Evolutionary conservation across 1,284 basidiomycete species (phyloP), one percentile per base, ranked within the genome.

Genomic region (Melampsora americana): DNA sequence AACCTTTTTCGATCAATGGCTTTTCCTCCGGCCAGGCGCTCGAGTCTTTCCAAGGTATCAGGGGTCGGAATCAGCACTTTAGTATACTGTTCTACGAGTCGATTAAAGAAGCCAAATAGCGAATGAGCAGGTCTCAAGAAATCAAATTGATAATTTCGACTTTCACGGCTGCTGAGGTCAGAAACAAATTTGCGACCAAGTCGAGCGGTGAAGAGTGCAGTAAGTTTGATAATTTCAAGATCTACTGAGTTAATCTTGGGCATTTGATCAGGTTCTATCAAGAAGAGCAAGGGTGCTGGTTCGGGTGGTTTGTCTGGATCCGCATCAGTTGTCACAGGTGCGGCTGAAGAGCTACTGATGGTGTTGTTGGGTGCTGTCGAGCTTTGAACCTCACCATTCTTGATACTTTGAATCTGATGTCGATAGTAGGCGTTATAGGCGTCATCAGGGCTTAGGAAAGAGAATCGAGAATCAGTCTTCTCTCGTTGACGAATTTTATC

Each of bases 401-500:
- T 84, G 78, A 92, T 87, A 81, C 88, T 88, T 70, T 92, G 90
- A 84, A 94, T 88, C 82, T 90, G 89, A 85, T 94, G 89, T 81
- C 90, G 89, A 83, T 98, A 98, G 85, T 98, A 97, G 78, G 91
- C 91, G 89, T 97, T 92, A 85, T 95, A 98, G 80, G 95, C 92
- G 86, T 98, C 95, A 76, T 89, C 89, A 68, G 83, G 82, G 85
- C 94, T 93, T 83, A 98, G 87, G 86, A 98, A 98, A 75, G 93
- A 92, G 86, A 97, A 97, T 84, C 95, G 93, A 79, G 93, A 92
- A 86, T 97, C 94, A 79, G 89, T 88, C 85, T 92, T 92, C 84
- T 95, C 93, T 81, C 90, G 90, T 84, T 95, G 92, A 80, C 93
- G 89, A 83, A 98, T 93, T 86, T 95, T 95, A 83, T 93, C 92